Evolutionary conservation across 768 basidiomycete genomes (phyloP).

Genomic region (Tephrocybe sp.): DNA sequence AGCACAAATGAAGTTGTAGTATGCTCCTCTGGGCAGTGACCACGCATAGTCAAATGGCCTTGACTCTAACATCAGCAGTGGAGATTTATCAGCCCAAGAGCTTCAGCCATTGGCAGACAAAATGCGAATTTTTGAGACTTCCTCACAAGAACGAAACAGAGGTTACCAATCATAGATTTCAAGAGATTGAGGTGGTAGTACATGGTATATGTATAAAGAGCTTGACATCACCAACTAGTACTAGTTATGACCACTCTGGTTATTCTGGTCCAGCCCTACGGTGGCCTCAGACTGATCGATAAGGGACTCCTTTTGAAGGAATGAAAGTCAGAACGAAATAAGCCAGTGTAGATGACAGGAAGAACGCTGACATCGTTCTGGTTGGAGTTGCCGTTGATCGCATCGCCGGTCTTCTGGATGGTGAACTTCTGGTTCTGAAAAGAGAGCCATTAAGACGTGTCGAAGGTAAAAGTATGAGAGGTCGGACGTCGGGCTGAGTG

Average conservation of each 20-base stretch:
- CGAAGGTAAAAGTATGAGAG: background rate
- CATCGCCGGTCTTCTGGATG: conserved; percentile 49
- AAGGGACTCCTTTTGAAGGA: conserved; percentile 35
- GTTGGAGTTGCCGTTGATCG: conserved; percentile 47
- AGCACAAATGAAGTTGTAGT: too few species aligned
- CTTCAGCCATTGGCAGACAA: too few species aligned
- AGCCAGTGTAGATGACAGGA: background rate
- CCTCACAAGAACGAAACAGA: too few species aligned
- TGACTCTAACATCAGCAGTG: too few species aligned
- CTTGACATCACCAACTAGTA: background rate
- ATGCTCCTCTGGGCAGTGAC: too few species aligned
- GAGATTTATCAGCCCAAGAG: too few species aligned
- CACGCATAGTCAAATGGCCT: too few species aligned
- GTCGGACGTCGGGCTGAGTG: conserved; percentile 50
- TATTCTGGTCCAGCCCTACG: conserved; percentile 42
- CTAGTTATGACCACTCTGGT: too few species aligned
- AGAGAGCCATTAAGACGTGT: background rate
- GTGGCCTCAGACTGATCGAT: conserved; percentile 53
- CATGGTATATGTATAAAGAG: background rate
- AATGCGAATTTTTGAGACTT: too few species aligned
- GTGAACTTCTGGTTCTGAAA: conserved; percentile 50
- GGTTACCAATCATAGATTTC: background rate
- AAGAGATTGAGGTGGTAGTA: background rate
- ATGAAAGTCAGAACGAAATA: background rate
- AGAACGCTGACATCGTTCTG: conserved; percentile 34